Conservation (phyloP, 257 asterid genomes). For the Solanum appendiculatum region DNA sequence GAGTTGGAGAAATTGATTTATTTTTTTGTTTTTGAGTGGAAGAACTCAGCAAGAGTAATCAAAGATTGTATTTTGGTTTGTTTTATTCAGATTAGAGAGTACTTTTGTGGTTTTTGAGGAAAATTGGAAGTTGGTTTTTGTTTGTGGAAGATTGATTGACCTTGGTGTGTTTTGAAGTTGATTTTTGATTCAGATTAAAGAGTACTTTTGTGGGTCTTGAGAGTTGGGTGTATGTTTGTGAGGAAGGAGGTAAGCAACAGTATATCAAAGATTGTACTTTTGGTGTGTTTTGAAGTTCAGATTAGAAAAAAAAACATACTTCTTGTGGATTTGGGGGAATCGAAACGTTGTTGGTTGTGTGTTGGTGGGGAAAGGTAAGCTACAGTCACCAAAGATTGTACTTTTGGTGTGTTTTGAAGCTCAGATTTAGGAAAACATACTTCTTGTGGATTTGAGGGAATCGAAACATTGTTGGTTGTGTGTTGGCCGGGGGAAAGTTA, state of each 20-base stretch:
- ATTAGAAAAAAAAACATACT: background rate
- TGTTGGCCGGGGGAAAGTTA: background rate
- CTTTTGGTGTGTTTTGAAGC: background rate
- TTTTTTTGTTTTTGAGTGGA: background rate
- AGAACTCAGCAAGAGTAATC: background rate
- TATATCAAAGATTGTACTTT: background rate
- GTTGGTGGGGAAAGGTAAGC: background rate
- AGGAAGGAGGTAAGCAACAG: background rate
- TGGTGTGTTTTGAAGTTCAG: background rate
- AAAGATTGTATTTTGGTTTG: background rate
- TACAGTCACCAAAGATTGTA: background rate
- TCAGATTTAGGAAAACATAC: background rate
- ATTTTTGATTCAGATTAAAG: background rate
- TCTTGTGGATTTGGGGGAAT: background rate
- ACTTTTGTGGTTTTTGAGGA: background rate
- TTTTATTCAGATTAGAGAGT: background rate
- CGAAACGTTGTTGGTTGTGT: background rate
- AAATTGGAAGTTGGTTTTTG: background rate
- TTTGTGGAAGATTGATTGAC: background rate
- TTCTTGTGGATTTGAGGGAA: background rate
- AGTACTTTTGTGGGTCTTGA: background rate
- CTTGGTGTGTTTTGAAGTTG: background rate
- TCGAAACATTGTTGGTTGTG: background rate
- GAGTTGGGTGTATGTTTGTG: background rate
- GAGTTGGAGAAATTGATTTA: background rate